Conservation (phyloP, 805 yeast species). For the Tetrapisispora nanseiensis region DNA sequence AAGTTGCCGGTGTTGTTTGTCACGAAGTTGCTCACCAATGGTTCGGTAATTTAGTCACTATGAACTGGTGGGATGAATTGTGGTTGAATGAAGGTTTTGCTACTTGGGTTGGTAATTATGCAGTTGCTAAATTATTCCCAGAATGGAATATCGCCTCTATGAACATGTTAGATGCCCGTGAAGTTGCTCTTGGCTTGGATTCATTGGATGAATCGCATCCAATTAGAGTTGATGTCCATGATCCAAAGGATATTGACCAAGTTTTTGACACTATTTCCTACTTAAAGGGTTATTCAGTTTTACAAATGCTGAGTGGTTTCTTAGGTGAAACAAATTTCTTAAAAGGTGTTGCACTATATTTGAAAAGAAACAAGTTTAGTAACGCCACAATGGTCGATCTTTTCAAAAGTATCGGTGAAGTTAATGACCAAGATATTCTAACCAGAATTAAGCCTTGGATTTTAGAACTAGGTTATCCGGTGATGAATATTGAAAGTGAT, state of each 20-base stretch:
- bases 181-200: constrained; percentile 40
- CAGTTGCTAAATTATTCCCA: constrained; percentile 62
- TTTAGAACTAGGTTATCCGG: constrained; percentile 62
- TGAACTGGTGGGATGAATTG: constrained; percentile 90
- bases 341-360: constrained; percentile 62
- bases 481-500: constrained; percentile 40
- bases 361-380: constrained; percentile 50
- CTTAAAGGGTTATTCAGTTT: constrained; percentile 69
- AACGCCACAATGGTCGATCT: constrained; percentile 69
- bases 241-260: constrained; percentile 73
- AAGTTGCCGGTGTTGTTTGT: constrained; percentile 72
- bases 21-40: constrained; percentile 89
- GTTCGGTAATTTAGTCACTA: constrained; percentile 84
- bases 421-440: constrained; percentile 46
- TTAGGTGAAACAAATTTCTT: constrained; percentile 62
- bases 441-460: constrained; percentile 48
- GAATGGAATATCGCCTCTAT: constrained; percentile 57
- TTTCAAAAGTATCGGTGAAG: constrained; percentile 51
- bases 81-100: constrained; percentile 91
- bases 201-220: constrained; percentile 63
- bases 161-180: constrained; percentile 10
- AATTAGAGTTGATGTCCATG: constrained; percentile 68
- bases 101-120: constrained; percentile 52
- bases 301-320: constrained; percentile 64
- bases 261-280: constrained; percentile 77